Conservation (phyloP, 768 basidiomycete species). For the Suillus cothurnatus region DNA sequence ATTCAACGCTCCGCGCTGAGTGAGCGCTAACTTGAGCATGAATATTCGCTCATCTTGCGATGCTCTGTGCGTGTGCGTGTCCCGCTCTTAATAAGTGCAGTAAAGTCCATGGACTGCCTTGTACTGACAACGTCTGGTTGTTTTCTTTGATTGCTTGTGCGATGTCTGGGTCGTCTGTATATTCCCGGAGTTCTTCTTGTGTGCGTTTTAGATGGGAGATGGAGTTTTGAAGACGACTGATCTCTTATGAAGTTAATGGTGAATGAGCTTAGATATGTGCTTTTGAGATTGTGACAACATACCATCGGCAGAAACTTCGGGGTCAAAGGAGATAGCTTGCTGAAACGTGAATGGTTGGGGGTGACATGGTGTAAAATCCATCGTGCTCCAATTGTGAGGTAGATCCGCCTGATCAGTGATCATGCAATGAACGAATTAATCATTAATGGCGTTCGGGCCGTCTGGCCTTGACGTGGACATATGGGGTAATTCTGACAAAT, state of each 20-base stretch:
- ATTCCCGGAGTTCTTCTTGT: slow-evolving; percentile 56
- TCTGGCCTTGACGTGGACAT: neutral
- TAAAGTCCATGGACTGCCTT: slow-evolving; percentile 5
- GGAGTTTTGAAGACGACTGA: slow-evolving; percentile 74
- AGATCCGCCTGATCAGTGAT: neutral
- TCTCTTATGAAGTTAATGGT: slow-evolving; percentile 50
- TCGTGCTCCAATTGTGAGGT: slow-evolving; percentile 23
- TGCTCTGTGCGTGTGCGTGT: slow-evolving; percentile 47
- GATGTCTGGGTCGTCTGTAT: slow-evolving; percentile 58
- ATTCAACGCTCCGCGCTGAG: slow-evolving; percentile 50
- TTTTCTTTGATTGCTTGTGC: slow-evolving; percentile 70
- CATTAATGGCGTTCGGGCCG: neutral
- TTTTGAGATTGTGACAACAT: slow-evolving; percentile 6
- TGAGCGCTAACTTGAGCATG: slow-evolving; percentile 67
- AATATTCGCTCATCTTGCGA: slow-evolving; percentile 78
- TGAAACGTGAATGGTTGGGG: slow-evolving; percentile 60
- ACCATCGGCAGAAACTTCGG: slow-evolving; percentile 74
- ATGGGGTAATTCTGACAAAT: neutral
- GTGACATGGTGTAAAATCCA: slow-evolving; percentile 71
- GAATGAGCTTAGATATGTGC: slow-evolving; percentile 5
- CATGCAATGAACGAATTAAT: neutral
- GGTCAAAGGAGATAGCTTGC: slow-evolving; percentile 66
- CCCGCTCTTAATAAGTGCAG: slow-evolving; percentile 7
- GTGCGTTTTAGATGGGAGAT: slow-evolving; percentile 62
- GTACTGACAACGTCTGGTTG: slow-evolving; percentile 58